Evolutionary conservation across 2,329 filamentous ascomycete species (phyloP).

Genomic region (Pseudopithomyces chartarum): DNA sequence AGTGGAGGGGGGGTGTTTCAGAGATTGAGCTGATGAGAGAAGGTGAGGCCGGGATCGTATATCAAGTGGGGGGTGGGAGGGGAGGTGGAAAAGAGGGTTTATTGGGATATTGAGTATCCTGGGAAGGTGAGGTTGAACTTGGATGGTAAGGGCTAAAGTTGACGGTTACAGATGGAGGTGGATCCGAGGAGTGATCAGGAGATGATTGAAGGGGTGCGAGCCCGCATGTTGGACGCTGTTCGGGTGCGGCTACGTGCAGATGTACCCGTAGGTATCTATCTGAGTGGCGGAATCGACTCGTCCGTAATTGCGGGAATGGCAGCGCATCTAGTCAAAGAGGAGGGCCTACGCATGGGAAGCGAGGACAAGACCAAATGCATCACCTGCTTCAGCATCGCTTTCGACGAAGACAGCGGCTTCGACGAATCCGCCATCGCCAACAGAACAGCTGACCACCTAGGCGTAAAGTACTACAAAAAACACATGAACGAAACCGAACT

Average conservation of each 20-base stretch:
- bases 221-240: conserved; percentile 57
- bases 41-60: no score
- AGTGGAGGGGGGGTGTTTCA: no score
- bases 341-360: conserved; percentile 53
- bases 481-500: conserved; percentile 51
- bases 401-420: conserved; percentile 55
- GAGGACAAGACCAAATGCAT: conserved; percentile 41
- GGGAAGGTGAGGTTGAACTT: no score
- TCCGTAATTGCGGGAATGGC: conserved; percentile 62
- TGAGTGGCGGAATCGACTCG: conserved; percentile 63
- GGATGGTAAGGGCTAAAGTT: conserved; percentile 41
- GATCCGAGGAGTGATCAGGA: conserved; percentile 55
- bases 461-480: conserved; percentile 51
- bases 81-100: no score
- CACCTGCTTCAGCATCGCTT: conserved; percentile 58
- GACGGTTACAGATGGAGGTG: conserved; percentile 36
- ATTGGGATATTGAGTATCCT: no score
- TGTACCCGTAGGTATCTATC: conserved; percentile 62
- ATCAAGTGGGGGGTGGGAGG: no score
- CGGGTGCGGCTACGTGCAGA: conserved; percentile 60
- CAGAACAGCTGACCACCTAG: conserved; percentile 54
- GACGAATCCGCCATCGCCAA: conserved; percentile 57
- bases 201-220: conserved; percentile 56
- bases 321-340: conserved; percentile 55
- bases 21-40: no score